Base-by-base conservation (phyloP, 192 early-diverging fungal genomes). In the Mortierella claussenii region DNA sequence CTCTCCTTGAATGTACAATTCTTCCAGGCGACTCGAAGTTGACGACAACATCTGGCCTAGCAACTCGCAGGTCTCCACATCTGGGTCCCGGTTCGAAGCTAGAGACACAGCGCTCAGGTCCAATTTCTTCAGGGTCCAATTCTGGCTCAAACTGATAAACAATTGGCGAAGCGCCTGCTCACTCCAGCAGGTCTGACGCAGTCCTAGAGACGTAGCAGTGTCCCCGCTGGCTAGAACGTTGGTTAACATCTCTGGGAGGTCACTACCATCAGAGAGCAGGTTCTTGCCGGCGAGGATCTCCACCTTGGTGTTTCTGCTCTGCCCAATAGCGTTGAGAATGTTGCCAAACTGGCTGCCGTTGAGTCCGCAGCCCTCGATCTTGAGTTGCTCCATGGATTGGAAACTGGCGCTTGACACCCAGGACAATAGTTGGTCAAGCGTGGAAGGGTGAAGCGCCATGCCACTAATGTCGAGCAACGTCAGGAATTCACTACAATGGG, bases 101-200 rank as follows among this genome's bases (percentile, higher is more conserved):
- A 86, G 17, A 3, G 55, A 76, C 5, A 86, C 81, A 7, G 74
- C 60, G 11, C 80, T 73, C 4, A 86, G 46, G 49, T 86, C 82
- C 18, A 86, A 51, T 7, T 70, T 67, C 26, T 62, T 65, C 1
- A 86, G 11, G 0, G 60, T 63, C 23, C 55, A 68, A 43, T 86
- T 86, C 42, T 81, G 73, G 18, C 80, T 66, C 26, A 86, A 26
- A n/a, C 60, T 64, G 31, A 80, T 78, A 54, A 86, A 71, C 31
- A 86, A 55, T 45, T 86, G 82, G n/a, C 82, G 79, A 5, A 86
- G 30, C 12, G 81, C 51, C 18, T 55, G 47, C 32, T 86, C 84
- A 26, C 82, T 82, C 84, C 84, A 86, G 31, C 82, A 80, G 6
- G 76, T 74, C 23, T 70, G 62, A n/a, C 73, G 60, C 32, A 86